Evolutionary conservation across 495 filamentous ascomycete genomes (phyloP), one percentile per base, ranked within the genome.

Genomic region (Collariella sp.): DNA sequence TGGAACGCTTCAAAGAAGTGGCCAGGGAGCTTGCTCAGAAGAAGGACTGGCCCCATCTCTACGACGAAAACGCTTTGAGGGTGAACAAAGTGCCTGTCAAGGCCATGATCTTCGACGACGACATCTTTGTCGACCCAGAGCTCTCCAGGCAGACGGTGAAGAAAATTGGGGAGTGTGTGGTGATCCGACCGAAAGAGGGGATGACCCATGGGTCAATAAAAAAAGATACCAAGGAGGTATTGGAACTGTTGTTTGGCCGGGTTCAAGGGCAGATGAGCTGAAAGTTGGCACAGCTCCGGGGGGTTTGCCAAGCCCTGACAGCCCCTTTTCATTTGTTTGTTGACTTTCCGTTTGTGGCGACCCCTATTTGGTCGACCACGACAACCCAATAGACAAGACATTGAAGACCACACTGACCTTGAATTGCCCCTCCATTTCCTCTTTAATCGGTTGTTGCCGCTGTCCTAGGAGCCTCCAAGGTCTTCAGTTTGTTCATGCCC

Each of bases 111-210:
- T 96, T 84, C 55, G 80, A 88, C 40, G 82, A 90, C 35, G 91
- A 96, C 61, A 93, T 96, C 89, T 95, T 89, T 59, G 89, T 96
- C 22, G 83, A 90, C 56, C 85, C 74, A 56, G 81, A 83, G 5
- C 64, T 88, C 7, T 78, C 84, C 0, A 69, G 75, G 41, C 79
- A 79, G 41, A 88, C 88, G n/a, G 87, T 81, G 11, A 66, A 69
- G 9, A 83, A 78, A 70, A 85, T 95, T 65, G 81, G 80, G 53
- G 81, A 81, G 1, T 83, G 77, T 57, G 86, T 88, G 67, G 80
- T 82, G 42, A 86, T 85, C 53, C 73, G 85, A 45, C 90, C 88
- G 62, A 69, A 73, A 6, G 77, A 91, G 71, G 88, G 88, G 56
- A 16, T 33, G 26, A 31, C 26, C 46, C 91, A 96, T 66, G 81